Percentiles rank a stretch among this genome's conserved stretches.
Conservation (phyloP, 2,329 filamentous ascomycete species). For the Aphanoascus verrucosus region DNA sequence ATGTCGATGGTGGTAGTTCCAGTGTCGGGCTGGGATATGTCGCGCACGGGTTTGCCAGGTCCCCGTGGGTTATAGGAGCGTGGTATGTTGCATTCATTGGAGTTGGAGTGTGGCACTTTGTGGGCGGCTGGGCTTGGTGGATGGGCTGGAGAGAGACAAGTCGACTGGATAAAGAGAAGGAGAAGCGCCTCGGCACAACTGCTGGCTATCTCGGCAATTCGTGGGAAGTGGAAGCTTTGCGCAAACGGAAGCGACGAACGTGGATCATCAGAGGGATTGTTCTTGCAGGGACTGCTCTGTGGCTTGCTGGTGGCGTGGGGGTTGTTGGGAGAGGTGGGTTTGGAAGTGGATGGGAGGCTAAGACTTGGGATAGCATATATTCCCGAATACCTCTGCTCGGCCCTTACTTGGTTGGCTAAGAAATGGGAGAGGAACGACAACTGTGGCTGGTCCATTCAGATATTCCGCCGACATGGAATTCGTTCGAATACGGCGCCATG, state of each 20-base stretch:
- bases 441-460: background rate
- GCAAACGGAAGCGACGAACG: constrained; percentile 53
- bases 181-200: constrained; percentile 23
- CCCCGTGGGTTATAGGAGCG: constrained; percentile 54
- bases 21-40: constrained; percentile 76
- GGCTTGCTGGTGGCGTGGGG: constrained; percentile 71
- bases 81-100: constrained; percentile 60
- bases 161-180: constrained; percentile 20
- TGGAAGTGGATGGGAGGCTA: constrained; percentile 67
- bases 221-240: constrained; percentile 44
- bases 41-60: constrained; percentile 69
- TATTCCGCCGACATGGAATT: background rate
- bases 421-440: background rate
- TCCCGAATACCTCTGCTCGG: constrained; percentile 48
- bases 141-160: constrained; percentile 44
- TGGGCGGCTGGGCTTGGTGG: constrained; percentile 81
- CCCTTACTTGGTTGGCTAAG: background rate
- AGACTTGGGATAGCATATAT: constrained; percentile 67
- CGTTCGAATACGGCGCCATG: background rate
- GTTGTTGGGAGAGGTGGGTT: constrained; percentile 62
- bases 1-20: constrained; percentile 73
- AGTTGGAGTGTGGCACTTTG: constrained; percentile 62
- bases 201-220: constrained; percentile 29
- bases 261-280: constrained; percentile 59
- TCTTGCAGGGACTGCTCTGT: constrained; percentile 51